These are phyloP conservation scores for Jaminaea rosea DNA, from an alignment of 1,284 basidiomycete genomes.

Conservation along the genomic window DNA sequence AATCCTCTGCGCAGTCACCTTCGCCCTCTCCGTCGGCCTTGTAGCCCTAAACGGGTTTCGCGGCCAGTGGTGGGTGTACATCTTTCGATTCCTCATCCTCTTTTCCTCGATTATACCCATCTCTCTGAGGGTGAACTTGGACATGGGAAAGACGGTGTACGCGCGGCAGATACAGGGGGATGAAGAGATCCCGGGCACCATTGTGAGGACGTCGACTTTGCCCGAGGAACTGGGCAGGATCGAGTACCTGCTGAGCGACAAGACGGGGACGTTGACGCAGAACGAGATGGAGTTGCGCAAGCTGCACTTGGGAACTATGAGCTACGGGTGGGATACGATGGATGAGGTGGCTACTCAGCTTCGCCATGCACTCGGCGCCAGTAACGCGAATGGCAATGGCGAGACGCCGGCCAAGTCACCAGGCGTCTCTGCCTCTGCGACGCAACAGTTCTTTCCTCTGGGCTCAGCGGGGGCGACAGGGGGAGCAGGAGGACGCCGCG, in stretches of 20 bases:
- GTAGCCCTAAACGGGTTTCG: slow-evolving; percentile 95
- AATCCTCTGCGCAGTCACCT: slow-evolving; percentile 90
- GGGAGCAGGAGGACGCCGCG: slow-evolving; percentile 71
- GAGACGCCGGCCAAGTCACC: too few species aligned
- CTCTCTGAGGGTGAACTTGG: slow-evolving; percentile 92
- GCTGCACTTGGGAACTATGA: slow-evolving; percentile 96
- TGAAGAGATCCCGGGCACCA: slow-evolving; percentile 81
- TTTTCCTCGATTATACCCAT: slow-evolving; percentile 99
- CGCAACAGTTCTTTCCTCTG: not conserved
- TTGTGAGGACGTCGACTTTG: slow-evolving; percentile 89
- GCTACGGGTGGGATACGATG: slow-evolving; percentile 92
- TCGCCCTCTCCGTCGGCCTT: slow-evolving; percentile 77
- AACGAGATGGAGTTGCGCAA: slow-evolving; percentile 99
- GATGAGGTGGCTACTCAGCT: slow-evolving; percentile 90
- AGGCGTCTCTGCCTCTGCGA: too few species aligned
- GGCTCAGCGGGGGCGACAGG: slow-evolving; percentile 64
- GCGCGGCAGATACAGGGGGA: slow-evolving; percentile 91
- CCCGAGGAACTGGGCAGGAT: slow-evolving; percentile 95
- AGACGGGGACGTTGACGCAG: slow-evolving; percentile 94
- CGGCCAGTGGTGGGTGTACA: slow-evolving; percentile 90
- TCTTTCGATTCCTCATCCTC: slow-evolving; percentile 91
- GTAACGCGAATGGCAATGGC: slow-evolving; percentile 48
- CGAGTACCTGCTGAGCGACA: slow-evolving; percentile 90
- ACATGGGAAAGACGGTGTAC: slow-evolving; percentile 99
- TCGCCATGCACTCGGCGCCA: slow-evolving; percentile 64